These are phyloP conservation scores for Dovyalis caffra DNA, from an alignment of 345 rosid species.

Conservation along the genomic window DNA sequence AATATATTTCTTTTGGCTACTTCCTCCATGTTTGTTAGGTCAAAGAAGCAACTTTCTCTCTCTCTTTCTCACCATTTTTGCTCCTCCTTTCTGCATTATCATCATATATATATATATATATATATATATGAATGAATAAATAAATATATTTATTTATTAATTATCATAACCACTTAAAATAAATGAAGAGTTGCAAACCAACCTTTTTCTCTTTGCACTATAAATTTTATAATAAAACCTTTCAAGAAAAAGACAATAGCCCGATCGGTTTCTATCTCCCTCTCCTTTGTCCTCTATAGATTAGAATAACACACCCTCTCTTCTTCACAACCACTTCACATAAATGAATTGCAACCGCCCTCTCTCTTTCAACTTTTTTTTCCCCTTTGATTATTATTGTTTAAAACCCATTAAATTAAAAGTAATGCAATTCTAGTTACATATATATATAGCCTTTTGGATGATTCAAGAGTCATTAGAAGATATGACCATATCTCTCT, in stretches of 20 bases:
- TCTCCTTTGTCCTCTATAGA: neutral
- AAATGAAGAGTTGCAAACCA: neutral
- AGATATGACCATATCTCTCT: neutral
- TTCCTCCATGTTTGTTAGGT: neutral
- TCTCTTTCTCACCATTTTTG: neutral
- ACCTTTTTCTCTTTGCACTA: neutral
- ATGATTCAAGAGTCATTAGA: constrained; percentile 18
- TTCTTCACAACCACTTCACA: neutral
- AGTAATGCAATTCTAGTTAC: no score
- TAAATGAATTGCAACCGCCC: neutral
- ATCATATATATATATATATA: neutral
- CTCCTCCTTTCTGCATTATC: neutral
- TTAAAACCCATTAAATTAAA: no score
- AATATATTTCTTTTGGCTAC: neutral
- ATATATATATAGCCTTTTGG: neutral
- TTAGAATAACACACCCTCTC: neutral
- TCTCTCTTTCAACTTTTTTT: neutral
- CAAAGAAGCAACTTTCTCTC: neutral
- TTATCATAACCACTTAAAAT: neutral
- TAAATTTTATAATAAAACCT: neutral
- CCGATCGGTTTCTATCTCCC: no score
- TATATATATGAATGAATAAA: no score
- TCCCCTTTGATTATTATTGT: no score
- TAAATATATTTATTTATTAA: neutral
- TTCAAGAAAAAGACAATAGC: neutral